These are phyloP conservation scores for Botryosphaeria agaves DNA, from an alignment of 2,329 filamentous ascomycete genomes.

Conservation along the genomic window DNA sequence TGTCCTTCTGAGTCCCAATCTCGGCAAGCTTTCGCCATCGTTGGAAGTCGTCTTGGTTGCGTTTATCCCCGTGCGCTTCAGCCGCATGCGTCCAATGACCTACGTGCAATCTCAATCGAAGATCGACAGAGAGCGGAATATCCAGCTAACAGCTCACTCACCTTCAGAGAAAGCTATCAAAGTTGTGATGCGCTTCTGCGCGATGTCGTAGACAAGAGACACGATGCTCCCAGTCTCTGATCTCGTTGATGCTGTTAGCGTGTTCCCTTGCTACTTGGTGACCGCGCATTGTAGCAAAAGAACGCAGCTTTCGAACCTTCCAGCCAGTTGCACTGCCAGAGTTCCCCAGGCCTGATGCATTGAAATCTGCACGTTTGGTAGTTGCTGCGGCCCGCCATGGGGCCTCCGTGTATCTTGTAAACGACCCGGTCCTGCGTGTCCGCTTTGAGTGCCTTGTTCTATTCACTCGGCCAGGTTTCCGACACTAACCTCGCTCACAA, in stretches of 20 bases:
- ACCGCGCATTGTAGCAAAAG: neutral
- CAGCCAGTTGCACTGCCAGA: slow-evolving; percentile 45
- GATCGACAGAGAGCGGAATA: neutral
- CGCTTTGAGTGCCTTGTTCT: no score
- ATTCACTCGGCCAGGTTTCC: no score
- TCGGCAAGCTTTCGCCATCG: slow-evolving; percentile 33
- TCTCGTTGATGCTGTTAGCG: no score
- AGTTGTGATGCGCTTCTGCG: slow-evolving; percentile 29
- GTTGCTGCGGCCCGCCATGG: slow-evolving; percentile 38
- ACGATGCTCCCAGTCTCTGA: slow-evolving; percentile 42
- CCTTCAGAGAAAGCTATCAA: slow-evolving; percentile 37
- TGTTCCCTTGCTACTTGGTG: neutral
- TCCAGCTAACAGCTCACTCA: neutral
- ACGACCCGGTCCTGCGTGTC: slow-evolving; percentile 30
- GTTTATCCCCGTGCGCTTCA: slow-evolving; percentile 38
- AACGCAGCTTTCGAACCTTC: no score
- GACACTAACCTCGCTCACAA: slow-evolving; percentile 27
- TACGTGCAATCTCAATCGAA: neutral
- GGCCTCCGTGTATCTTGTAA: slow-evolving; percentile 42
- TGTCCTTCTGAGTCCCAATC: slow-evolving; percentile 31
- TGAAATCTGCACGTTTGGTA: slow-evolving; percentile 38
- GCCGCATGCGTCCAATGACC: slow-evolving; percentile 34
- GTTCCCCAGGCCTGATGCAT: slow-evolving; percentile 37
- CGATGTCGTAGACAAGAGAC: slow-evolving; percentile 38
- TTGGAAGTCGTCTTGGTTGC: slow-evolving; percentile 31